Percentiles rank a stretch among this genome's conserved stretches.
phyloP scores from a whole-genome alignment of 768 basidiomycete species.

The Melanogaster broomeanus region DNA sequence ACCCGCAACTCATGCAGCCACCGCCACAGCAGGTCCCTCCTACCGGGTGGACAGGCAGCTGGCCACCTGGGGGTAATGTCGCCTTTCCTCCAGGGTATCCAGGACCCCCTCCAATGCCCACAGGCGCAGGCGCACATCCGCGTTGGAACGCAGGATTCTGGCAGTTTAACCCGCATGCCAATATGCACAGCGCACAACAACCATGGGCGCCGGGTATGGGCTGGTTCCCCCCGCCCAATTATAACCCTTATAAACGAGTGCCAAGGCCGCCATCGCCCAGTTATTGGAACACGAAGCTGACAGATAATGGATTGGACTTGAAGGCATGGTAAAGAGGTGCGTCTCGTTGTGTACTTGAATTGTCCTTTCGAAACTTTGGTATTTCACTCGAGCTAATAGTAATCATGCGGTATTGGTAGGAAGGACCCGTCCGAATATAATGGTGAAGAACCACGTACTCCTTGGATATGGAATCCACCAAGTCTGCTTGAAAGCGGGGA shows the following conservation, averaged over 20 bases:
- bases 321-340: conserved; percentile 62
- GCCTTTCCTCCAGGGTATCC: conserved; percentile 37
- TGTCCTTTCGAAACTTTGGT: neutral
- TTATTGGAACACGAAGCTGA: conserved; percentile 60
- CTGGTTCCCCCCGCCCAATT: conserved; percentile 32
- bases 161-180: conserved; percentile 48
- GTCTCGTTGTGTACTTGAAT: conserved; percentile 23
- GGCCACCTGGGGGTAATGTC: conserved; percentile 34
- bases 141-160: conserved; percentile 55
- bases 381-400: conserved; percentile 12
- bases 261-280: conserved; percentile 63
- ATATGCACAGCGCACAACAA: conserved; percentile 24
- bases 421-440: conserved; percentile 33
- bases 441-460: conserved; percentile 50
- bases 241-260: conserved; percentile 66
- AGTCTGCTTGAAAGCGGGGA: conserved; percentile 35
- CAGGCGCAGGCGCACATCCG: conserved; percentile 44
- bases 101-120: conserved; percentile 57
- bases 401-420: conserved; percentile 10
- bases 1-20: conserved; percentile 35
- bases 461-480: conserved; percentile 74
- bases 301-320: conserved; percentile 64
- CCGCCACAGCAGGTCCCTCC: conserved; percentile 10
- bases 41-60: conserved; percentile 38
- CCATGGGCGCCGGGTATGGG: conserved; percentile 36